Base-by-base conservation (phyloP, 495 filamentous ascomycete species). In the Aspergillus baeticus region DNA sequence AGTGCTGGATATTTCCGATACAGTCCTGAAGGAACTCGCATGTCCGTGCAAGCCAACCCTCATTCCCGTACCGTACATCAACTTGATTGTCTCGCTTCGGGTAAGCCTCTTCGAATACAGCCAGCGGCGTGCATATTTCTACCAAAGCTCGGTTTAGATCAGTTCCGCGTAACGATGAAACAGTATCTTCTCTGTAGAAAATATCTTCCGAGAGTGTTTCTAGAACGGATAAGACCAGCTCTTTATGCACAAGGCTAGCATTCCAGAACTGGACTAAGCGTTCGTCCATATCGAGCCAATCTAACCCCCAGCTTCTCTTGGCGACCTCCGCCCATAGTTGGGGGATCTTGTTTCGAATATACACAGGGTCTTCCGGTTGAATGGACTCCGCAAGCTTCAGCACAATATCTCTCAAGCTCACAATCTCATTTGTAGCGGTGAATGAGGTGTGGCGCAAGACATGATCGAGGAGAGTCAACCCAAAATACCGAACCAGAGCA, bases 121-220 rank as follows among this genome's bases (percentile, higher is more conserved):
- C 71, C 22, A 84, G 74, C 5, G 95, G 91, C 0, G 90, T 91
- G 67, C 96, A 96, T 47, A 98, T 91, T 60, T 98, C 93, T 53
- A 96, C 87, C 63, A 92, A 88, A 10, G 89, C 88, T 63, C 88
- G 88, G 66, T 91, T 95, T 51, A 99, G 79, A 20, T 89, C 84
- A 33, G 83, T 85, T 63, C 91, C 89, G 42, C 94, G 85, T 52
- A 96, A 65, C 13, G 85, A 89, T 22, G 92, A 92, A 5, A 89
- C 85, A 3, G 87, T 79, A 73, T 98, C 94, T 58, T 98, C 94
- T 3, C 87, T 83, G 59, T 87, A 89, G 72, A 97, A 96, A 26
- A 98, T 83, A 60, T 97, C 95, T 60, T 98, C 95, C 3, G 92
- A 96, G 42, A 98, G 78, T n/a, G 86, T 90, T 73, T 98, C 94